These are phyloP conservation scores for Ulota crispa DNA, from an alignment of 225 moss, liverwort and hornwort genomes.

Conservation along the genomic window DNA sequence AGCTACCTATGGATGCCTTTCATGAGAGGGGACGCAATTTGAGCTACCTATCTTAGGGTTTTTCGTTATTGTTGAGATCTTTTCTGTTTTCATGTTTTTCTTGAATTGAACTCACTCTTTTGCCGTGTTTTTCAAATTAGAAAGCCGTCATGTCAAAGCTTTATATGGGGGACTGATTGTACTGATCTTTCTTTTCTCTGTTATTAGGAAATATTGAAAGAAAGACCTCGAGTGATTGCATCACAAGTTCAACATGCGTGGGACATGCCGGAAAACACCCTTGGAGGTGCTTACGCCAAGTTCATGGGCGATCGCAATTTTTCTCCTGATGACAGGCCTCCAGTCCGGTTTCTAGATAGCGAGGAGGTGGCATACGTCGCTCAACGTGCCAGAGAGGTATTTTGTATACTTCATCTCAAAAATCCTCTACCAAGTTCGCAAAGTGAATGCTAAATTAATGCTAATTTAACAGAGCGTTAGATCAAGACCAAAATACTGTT, in stretches of 20 bases:
- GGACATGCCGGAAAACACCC: conserved; percentile 89
- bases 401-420: background rate
- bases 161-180: background rate
- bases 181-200: background rate
- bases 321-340: conserved; percentile 96
- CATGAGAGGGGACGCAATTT: no score
- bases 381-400: conserved; percentile 80
- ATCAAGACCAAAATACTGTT: background rate
- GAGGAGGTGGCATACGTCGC: conserved; percentile 95
- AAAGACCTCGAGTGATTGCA: conserved; percentile 83
- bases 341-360: conserved; percentile 79
- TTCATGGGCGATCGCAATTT: conserved; percentile 98
- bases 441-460: background rate
- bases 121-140: background rate
- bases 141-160: background rate
- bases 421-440: background rate
- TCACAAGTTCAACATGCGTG: conserved; percentile 75
- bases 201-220: conserved; percentile 63
- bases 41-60: no score
- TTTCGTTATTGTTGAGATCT: background rate
- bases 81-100: background rate
- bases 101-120: background rate
- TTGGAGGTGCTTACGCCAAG: conserved; percentile 95
- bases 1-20: no score
- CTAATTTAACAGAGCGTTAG: no score